Conservation (phyloP, 139 green algal genomes). For the Astrephomene gubernaculifera region DNA sequence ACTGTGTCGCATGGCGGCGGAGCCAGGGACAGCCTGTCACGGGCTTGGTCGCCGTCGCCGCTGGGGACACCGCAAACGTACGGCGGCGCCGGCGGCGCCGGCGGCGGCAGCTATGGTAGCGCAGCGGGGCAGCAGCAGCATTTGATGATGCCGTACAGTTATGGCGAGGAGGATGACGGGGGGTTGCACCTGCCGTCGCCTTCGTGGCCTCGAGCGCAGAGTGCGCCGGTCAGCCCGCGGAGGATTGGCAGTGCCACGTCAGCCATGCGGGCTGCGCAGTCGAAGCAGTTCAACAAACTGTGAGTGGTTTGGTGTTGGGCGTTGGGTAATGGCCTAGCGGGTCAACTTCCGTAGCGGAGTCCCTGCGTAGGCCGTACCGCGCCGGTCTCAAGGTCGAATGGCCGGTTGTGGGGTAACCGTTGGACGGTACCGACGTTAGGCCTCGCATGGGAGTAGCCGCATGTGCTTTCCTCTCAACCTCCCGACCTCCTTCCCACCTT, state of each 20-base stretch:
- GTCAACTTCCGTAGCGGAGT: no score
- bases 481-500: not conserved
- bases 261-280: not conserved
- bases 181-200: not conserved
- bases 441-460: no score
- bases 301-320: not conserved
- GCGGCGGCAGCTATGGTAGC: not conserved
- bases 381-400: no score
- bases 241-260: not conserved
- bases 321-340: no score
- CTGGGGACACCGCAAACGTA: not conserved
- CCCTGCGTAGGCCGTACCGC: no score
- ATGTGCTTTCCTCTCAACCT: no score
- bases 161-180: not conserved
- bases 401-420: no score
- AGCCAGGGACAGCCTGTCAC: not conserved
- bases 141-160: not conserved
- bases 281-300: slow-evolving; percentile 39
- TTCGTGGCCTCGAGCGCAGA: not conserved
- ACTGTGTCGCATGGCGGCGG: not conserved
- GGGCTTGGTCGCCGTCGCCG: not conserved
- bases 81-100: not conserved
- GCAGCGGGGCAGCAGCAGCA: not conserved
- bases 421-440: no score
- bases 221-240: not conserved